These are phyloP conservation scores for Thelonectria rubi DNA, from an alignment of 2,329 filamentous ascomycete species.

Conservation along the genomic window DNA sequence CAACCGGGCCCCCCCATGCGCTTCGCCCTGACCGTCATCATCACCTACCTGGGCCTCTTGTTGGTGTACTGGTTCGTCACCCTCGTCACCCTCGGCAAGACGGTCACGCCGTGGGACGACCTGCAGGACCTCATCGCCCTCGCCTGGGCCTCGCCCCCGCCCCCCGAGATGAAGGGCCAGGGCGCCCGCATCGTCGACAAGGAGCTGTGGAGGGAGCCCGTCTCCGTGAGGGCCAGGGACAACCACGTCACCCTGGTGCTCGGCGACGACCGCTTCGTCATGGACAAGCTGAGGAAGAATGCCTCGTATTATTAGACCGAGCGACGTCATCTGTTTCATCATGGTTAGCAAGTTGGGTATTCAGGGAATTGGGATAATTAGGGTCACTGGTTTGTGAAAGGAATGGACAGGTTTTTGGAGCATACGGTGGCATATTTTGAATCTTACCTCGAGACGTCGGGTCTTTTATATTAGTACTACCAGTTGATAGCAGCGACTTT, in stretches of 20 bases:
- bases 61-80: background rate
- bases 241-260: background rate
- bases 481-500: too few relatives aligned
- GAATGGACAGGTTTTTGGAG: too few relatives aligned
- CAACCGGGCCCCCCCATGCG: slow-evolving; percentile 7
- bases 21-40: slow-evolving; percentile 4
- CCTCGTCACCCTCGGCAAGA: background rate
- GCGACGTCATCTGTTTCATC: too few relatives aligned
- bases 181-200: background rate
- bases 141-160: background rate
- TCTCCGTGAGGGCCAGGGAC: background rate
- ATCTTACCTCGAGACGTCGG: too few relatives aligned
- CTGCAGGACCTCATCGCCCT: slow-evolving; percentile 2
- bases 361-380: background rate
- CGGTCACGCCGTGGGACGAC: slow-evolving; percentile 5
- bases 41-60: background rate
- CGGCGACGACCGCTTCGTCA: background rate
- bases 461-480: too few relatives aligned
- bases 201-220: slow-evolving; percentile 8
- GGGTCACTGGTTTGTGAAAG: too few relatives aligned
- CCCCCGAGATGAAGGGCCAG: slow-evolving; percentile 1
- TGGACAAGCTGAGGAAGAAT: background rate
- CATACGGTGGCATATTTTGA: too few relatives aligned
- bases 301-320: background rate
- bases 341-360: background rate